Evolutionary conservation across 2,329 filamentous ascomycete genomes (phyloP), one percentile per base, ranked within the genome.

Genomic region (Aspergillus tubingensis): DNA sequence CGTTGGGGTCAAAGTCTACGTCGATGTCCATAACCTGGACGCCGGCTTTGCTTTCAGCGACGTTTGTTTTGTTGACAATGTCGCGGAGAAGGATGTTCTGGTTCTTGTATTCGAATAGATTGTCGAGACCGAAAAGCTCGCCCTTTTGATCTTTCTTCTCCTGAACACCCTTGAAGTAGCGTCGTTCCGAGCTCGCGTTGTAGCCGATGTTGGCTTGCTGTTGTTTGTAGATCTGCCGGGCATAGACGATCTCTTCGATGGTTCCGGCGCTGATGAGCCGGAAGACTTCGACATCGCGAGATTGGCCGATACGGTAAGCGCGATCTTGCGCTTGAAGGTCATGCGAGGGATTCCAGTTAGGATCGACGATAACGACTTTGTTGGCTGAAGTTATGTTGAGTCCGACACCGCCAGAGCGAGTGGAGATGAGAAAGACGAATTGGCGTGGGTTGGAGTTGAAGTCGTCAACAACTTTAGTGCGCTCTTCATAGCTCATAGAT

Each of bases 131-230:
- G 67, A 99, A 99, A 21, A 99, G 91, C 74, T 99, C 95, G 15
- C 95, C 95, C 68, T 94, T 94, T 65, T 93, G 88, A 27, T 86
- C 86, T 23, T 86, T 86, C 66, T 91, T 86, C 63, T 96, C 89
- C 76, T 97, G 94, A 0, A 98, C 91, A 43, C 95, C 95, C 67
- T 90, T 92, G 80, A 99, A 99, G 75, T 99, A 99, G 1, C 95
- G 87, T 3, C 95, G 88, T 76, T 99, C 95, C 5, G 88, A 90
- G 0, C 91, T 96, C 0, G 95, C 95, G 36, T 89, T 96, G 76
- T 99, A 98, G 0, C 91, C 95, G 60, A 99, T 98, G 70, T 97
- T 98, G 25, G 95, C 94, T 78, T 98, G 95, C 71, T 99, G 95
- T 72, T 99, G 95, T 76, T 99, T 99, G 83, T 99, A 99, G 41